Percentiles rank a stretch among this genome's conserved stretches.
Evolutionary conservation across 164 flowering plant species (phyloP).

Genomic region (Stephania japonica): DNA sequence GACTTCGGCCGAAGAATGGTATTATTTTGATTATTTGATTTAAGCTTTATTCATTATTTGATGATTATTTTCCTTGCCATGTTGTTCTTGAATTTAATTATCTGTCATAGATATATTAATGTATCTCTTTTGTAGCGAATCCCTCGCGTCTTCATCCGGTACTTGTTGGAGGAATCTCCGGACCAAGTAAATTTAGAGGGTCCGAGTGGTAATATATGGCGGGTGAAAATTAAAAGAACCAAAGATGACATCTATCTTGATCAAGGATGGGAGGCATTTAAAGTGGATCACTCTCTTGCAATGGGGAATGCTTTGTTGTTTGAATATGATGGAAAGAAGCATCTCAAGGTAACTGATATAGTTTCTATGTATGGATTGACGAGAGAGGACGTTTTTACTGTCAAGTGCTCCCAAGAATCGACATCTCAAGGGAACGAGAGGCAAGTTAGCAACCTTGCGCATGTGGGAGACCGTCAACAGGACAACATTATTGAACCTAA

Average conservation of each 20-base stretch:
- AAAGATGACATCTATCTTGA: not conserved
- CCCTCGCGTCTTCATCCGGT: not conserved
- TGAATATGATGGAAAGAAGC: conserved; percentile 21
- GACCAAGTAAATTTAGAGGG: conserved; percentile 4
- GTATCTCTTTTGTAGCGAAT: conserved; percentile 6
- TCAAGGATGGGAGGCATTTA: conserved; percentile 6
- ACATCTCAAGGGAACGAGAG: not conserved
- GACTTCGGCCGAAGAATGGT: not conserved
- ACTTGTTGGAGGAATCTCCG: not conserved
- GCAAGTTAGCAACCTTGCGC: not conserved
- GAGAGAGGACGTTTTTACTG: conserved; percentile 1
- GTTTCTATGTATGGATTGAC: conserved; percentile 18
- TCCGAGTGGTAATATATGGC: conserved; percentile 7
- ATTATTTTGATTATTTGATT: not conserved
- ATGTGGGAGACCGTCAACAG: not conserved
- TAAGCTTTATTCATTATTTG: too few relatives aligned
- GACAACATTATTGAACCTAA: not conserved
- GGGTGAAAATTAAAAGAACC: not conserved
- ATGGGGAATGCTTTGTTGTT: conserved; percentile 17
- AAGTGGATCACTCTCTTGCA: conserved; percentile 16
- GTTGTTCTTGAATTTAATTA: not conserved
- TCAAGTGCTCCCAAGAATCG: not conserved
- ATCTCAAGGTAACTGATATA: conserved; percentile 12
- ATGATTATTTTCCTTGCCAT: too few relatives aligned
- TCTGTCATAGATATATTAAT: not conserved